These are phyloP conservation scores for Fusarium sp. DNA, from an alignment of 2,329 filamentous ascomycete species.

Conservation along the genomic window DNA sequence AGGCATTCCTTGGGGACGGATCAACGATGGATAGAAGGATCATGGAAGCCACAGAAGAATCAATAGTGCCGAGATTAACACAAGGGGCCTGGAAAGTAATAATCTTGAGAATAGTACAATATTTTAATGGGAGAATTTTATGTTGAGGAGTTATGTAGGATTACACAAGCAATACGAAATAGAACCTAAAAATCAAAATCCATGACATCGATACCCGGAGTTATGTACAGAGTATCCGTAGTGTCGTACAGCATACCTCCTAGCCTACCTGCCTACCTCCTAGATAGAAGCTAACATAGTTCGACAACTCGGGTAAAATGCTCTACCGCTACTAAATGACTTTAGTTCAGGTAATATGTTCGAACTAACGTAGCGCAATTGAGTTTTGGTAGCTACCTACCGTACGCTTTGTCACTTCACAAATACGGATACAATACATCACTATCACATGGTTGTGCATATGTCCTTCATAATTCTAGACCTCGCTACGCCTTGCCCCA, in stretches of 20 bases:
- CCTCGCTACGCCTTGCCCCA: neutral
- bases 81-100: neutral
- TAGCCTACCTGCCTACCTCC: neutral
- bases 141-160: neutral
- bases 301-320: neutral
- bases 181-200: neutral
- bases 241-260: neutral
- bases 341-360: neutral
- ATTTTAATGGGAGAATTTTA: neutral
- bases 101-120: neutral
- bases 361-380: neutral
- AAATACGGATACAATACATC: neutral
- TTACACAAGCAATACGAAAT: neutral
- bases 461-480: neutral
- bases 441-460: neutral
- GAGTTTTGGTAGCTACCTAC: neutral
- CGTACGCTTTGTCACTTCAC: neutral
- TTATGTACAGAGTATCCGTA: neutral
- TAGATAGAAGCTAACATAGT: neutral
- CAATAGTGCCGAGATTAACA: slow-evolving; percentile 25
- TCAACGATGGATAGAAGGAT: slow-evolving; percentile 28
- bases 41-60: slow-evolving; percentile 26
- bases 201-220: slow-evolving; percentile 17
- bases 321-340: neutral
- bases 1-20: neutral